Evolutionary conservation across 257 asterid species (phyloP).

Genomic region (Rubia yunnanensis): DNA sequence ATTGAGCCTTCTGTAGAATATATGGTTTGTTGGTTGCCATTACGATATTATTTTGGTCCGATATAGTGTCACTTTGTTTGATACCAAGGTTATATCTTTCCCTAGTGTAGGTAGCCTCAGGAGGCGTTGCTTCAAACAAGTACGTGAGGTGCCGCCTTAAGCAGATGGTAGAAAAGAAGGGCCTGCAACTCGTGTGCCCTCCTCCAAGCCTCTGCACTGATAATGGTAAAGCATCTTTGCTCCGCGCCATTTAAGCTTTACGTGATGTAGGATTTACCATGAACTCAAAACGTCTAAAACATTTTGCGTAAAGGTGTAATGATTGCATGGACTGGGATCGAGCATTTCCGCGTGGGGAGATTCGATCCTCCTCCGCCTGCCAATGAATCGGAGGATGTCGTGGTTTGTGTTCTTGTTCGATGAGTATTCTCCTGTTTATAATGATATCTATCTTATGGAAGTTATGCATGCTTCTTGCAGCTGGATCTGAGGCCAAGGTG

Average conservation of each 20-base stretch:
- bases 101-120: constrained; percentile 75
- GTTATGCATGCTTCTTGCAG: constrained; percentile 30
- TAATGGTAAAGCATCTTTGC: constrained; percentile 47
- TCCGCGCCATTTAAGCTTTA: background rate
- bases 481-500: constrained; percentile 92
- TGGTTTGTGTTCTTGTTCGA: constrained; percentile 37
- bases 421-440: background rate
- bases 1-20: constrained; percentile 72
- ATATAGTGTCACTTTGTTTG: background rate
- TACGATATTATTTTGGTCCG: constrained; percentile 3
- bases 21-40: constrained; percentile 37
- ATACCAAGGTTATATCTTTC: background rate
- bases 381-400: constrained; percentile 76
- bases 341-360: constrained; percentile 83
- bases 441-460: background rate
- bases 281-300: background rate
- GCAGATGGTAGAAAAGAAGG: constrained; percentile 46
- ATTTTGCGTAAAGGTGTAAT: constrained; percentile 51
- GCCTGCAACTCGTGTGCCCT: constrained; percentile 82
- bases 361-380: constrained; percentile 92
- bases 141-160: constrained; percentile 65
- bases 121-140: constrained; percentile 96
- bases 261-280: background rate
- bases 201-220: constrained; percentile 96
- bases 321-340: constrained; percentile 98